A percentile compares a stretch with the other conserved stretches of the same genome.
Conservation (phyloP, 495 filamentous ascomycete genomes). For the Astrothelium macrocarpum region DNA sequence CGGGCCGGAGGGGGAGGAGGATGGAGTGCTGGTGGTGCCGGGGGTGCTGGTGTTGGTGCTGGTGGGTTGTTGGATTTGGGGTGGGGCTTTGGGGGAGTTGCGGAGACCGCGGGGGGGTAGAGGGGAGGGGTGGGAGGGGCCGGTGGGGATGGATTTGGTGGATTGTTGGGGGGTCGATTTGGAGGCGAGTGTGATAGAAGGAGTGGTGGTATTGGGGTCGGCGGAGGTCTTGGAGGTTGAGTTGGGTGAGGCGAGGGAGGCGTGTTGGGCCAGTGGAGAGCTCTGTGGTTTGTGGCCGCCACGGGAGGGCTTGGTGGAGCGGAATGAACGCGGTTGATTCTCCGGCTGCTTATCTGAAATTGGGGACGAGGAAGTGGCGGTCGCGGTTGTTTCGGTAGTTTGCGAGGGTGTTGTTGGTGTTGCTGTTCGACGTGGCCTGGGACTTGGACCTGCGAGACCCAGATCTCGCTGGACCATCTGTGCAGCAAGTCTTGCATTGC, state of each 20-base stretch:
- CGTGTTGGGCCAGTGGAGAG: not conserved
- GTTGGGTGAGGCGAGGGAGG: not conserved
- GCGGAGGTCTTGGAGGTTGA: not conserved
- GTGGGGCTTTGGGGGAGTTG: conserved; percentile 32
- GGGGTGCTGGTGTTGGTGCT: conserved; percentile 13
- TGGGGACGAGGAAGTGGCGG: conserved; percentile 20
- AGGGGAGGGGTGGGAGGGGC: conserved; percentile 14
- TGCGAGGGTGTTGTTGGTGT: conserved; percentile 32
- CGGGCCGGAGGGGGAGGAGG: conserved; percentile 48
- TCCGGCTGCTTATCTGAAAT: conserved; percentile 23
- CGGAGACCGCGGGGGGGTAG: conserved; percentile 25
- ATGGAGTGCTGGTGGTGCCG: conserved; percentile 14
- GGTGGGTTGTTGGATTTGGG: conserved; percentile 7
- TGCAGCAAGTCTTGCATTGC: conserved; percentile 64
- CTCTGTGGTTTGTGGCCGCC: not conserved
- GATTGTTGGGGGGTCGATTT: conserved; percentile 11
- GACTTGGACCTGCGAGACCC: conserved; percentile 47
- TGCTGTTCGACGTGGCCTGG: conserved; percentile 17
- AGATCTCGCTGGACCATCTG: conserved; percentile 85
- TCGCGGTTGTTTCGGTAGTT: conserved; percentile 24
- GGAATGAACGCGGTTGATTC: conserved; percentile 1
- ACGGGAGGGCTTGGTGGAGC: conserved; percentile 12
- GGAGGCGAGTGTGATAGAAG: conserved; percentile 8
- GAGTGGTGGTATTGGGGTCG: not conserved
- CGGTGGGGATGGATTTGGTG: conserved; percentile 19